Base-by-base conservation (phyloP, 1,139 yeast genomes). In the Lizanozyma gosingica region DNA sequence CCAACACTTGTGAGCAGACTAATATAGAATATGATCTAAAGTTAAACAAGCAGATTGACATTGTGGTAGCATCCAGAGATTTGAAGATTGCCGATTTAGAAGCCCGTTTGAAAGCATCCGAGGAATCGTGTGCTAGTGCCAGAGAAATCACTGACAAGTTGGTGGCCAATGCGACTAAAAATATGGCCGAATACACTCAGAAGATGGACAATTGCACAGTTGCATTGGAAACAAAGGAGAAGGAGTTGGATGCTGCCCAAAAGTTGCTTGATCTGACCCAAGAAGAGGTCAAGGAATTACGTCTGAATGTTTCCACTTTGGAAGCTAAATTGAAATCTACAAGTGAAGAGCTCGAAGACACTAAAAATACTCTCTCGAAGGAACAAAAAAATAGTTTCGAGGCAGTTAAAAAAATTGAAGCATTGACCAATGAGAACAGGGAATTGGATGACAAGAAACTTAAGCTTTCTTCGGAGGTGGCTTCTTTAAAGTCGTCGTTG, bases 41-140 rank as follows among this genome's bases (percentile, higher is more conserved):
- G 37, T 54, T 62, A 45, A 64, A 62, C 43, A 41, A 45, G 14
- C 56, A 58, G 42, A 52, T 66, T 39, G 70, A 66, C 44, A 51
- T 46, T 34, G 44, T 61, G 35, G 50, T 59, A 14, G 57, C 58
- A 2, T 51, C 52, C n/a, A 55, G 59, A 43, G 67, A 62, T 41
- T 43, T 47, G 17, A 49, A 50, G 39, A 55, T 57, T 34, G 43
- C 50, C 18, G 39, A 40, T 18, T 45, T 53, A 38, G 43, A 46
- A 18, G 33, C 35, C 14, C 34, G 34, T 4, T 37, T 47, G 11
- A 38, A 40, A 1, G 35, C 37, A 6, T 41, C 48, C 33, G 40
- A 37, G 9, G 36, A 37, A 22, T 22, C 29, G 11, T 6, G 11
- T 22, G 11, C 29, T 22, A 22, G 11, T 2, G 36, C 40, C 27